phyloP scores from a whole-genome alignment of 1,284 basidiomycete genomes.

The Vanrija sp. region DNA sequence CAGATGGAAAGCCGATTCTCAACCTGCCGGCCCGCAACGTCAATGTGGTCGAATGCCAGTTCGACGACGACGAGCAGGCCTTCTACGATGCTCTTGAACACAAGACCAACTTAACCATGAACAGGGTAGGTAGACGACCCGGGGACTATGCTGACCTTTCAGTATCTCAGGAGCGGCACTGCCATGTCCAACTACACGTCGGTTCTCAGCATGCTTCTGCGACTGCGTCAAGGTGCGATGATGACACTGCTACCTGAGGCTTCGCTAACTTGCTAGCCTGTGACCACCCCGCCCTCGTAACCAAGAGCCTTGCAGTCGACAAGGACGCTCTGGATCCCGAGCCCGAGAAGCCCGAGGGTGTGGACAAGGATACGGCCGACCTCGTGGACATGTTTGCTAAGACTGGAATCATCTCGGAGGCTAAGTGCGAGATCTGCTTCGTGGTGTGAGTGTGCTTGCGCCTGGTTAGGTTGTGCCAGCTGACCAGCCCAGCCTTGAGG shows the following conservation, averaged over 20 bases:
- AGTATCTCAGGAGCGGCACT: conserved; percentile 57
- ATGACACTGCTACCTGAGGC: conserved; percentile 14
- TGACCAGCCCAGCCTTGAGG: conserved; percentile 17
- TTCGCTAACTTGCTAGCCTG: conserved; percentile 58
- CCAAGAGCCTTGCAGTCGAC: conserved; percentile 67
- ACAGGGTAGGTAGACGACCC: conserved; percentile 50
- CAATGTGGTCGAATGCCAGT: conserved; percentile 66
- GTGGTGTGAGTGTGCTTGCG: conserved; percentile 54
- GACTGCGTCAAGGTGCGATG: conserved; percentile 74
- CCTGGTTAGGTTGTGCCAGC: background rate
- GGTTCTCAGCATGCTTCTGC: conserved; percentile 76
- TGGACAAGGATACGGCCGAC: conserved; percentile 57
- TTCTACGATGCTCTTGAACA: conserved; percentile 78
- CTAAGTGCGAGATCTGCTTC: conserved; percentile 72
- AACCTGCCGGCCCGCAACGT: conserved; percentile 73
- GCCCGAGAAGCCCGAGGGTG: conserved; percentile 51
- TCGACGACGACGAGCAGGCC: conserved; percentile 66
- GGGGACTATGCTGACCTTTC: background rate
- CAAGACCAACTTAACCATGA: conserved; percentile 67
- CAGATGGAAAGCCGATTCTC: conserved; percentile 80
- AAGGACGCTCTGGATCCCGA: conserved; percentile 67
- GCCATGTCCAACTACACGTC: conserved; percentile 70
- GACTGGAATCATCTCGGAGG: conserved; percentile 58
- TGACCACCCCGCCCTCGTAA: conserved; percentile 77
- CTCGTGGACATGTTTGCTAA: conserved; percentile 71